Conservation (phyloP, 2,329 filamentous ascomycete genomes). For the Penicillium sp. region DNA sequence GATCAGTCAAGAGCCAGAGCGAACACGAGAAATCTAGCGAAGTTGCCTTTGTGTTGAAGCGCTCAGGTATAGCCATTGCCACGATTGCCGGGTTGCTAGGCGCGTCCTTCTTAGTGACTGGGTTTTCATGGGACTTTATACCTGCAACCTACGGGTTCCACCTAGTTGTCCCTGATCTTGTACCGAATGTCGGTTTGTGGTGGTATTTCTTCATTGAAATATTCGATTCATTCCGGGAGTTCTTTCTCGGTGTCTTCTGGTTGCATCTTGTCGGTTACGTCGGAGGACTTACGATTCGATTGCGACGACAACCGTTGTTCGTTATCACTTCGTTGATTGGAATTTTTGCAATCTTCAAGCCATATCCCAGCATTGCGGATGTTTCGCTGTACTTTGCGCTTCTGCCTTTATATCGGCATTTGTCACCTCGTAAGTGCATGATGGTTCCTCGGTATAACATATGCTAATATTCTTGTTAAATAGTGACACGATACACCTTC, state of each 20-base stretch:
- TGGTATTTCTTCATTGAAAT: slow-evolving; percentile 99
- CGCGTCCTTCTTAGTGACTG: slow-evolving; percentile 70
- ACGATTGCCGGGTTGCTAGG: slow-evolving; percentile 62
- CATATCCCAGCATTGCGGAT: slow-evolving; percentile 90
- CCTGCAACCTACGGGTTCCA: slow-evolving; percentile 89
- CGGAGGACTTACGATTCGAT: slow-evolving; percentile 74
- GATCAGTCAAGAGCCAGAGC: slow-evolving; percentile 19
- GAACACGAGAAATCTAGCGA: slow-evolving; percentile 24
- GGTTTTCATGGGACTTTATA: slow-evolving; percentile 81
- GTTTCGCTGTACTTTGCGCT: slow-evolving; percentile 79
- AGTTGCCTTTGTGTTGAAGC: slow-evolving; percentile 51
- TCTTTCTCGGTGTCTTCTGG: slow-evolving; percentile 98
- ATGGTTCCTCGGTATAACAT: neutral
- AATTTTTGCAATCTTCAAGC: slow-evolving; percentile 92
- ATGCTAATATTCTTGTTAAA: neutral
- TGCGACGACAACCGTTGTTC: slow-evolving; percentile 81
- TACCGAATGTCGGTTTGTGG: slow-evolving; percentile 93
- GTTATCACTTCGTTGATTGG: slow-evolving; percentile 80
- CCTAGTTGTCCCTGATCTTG: slow-evolving; percentile 83
- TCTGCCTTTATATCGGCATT: slow-evolving; percentile 81
- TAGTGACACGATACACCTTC: slow-evolving; percentile 90
- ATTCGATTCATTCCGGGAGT: slow-evolving; percentile 95
- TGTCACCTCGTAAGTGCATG: slow-evolving; percentile 67
- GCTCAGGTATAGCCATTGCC: slow-evolving; percentile 51
- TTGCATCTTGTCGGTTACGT: slow-evolving; percentile 89